phyloP scores from a whole-genome alignment of 2,329 filamentous ascomycete species.

The Trichophaea hybrida region DNA sequence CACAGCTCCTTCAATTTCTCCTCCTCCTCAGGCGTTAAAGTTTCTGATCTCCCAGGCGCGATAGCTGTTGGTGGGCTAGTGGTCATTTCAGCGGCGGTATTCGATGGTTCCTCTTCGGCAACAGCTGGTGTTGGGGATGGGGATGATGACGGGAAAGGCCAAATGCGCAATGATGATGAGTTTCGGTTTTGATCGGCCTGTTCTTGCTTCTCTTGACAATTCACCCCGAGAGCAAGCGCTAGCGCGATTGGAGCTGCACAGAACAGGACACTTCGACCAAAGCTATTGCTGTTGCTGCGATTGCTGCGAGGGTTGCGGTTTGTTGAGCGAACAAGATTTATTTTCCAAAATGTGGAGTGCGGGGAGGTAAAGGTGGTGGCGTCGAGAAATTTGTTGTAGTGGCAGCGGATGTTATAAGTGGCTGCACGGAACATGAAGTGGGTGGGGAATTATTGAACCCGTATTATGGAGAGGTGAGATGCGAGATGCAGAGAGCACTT shows the following conservation, averaged over 20 bases:
- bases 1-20: slow-evolving; percentile 79
- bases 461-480: no score
- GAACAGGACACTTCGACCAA: neutral
- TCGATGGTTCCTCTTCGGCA: neutral
- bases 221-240: neutral
- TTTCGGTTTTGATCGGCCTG: neutral
- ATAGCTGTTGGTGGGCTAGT: neutral
- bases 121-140: neutral
- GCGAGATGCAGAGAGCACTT: no score
- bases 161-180: neutral
- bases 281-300: neutral
- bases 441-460: no score
- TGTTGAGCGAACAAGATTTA: no score
- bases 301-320: neutral
- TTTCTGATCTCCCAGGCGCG: slow-evolving; percentile 60
- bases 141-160: neutral
- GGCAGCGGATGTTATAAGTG: neutral
- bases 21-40: slow-evolving; percentile 78
- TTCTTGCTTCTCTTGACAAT: neutral
- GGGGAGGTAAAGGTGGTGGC: neutral
- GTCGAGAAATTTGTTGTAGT: neutral
- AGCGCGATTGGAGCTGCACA: neutral
- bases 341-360: no score
- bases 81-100: neutral
- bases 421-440: neutral